phyloP scores from a whole-genome alignment of 352 stramenopile genomes.

The Elongisporangium senticosum region DNA sequence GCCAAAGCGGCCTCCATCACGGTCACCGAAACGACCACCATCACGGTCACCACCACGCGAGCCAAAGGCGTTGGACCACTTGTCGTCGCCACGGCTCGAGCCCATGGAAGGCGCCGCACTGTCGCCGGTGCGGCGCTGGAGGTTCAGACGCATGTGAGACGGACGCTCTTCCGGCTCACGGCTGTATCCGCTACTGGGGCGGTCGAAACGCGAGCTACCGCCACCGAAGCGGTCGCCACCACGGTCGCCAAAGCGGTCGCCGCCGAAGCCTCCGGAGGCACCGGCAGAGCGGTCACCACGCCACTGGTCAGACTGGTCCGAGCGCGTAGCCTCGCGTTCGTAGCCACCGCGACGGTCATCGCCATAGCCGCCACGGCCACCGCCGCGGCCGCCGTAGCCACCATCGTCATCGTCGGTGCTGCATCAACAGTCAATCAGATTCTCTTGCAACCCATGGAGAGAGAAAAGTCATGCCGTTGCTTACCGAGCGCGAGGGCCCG shows the following conservation, averaged over 20 bases:
- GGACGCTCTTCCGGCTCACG: constrained; percentile 51
- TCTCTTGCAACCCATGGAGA: neutral
- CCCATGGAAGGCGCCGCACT: constrained; percentile 15
- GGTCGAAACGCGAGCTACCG: constrained; percentile 61
- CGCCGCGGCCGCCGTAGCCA: constrained; percentile 34
- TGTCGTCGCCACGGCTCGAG: constrained; percentile 34
- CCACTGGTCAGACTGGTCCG: constrained; percentile 48
- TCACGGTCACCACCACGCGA: constrained; percentile 11
- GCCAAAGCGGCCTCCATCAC: constrained; percentile 14
- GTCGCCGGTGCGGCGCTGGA: constrained; percentile 39
- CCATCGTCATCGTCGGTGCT: constrained; percentile 49
- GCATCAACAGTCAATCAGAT: constrained; percentile 2
- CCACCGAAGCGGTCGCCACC: constrained; percentile 23
- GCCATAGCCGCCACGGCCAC: constrained; percentile 5
- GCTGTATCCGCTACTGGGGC: constrained; percentile 50
- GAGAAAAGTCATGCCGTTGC: neutral
- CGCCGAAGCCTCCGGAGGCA: constrained; percentile 15
- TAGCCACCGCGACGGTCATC: constrained; percentile 22
- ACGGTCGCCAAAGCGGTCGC: constrained; percentile 28
- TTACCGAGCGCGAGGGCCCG: constrained; percentile 35
- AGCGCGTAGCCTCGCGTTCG: constrained; percentile 40
- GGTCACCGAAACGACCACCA: constrained; percentile 18
- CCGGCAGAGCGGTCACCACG: constrained; percentile 30
- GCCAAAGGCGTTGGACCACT: constrained; percentile 48
- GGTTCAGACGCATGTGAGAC: constrained; percentile 73